These are phyloP conservation scores for Pseudogymnoascus sp. DNA, from an alignment of 2,329 filamentous ascomycete species.

Conservation along the genomic window DNA sequence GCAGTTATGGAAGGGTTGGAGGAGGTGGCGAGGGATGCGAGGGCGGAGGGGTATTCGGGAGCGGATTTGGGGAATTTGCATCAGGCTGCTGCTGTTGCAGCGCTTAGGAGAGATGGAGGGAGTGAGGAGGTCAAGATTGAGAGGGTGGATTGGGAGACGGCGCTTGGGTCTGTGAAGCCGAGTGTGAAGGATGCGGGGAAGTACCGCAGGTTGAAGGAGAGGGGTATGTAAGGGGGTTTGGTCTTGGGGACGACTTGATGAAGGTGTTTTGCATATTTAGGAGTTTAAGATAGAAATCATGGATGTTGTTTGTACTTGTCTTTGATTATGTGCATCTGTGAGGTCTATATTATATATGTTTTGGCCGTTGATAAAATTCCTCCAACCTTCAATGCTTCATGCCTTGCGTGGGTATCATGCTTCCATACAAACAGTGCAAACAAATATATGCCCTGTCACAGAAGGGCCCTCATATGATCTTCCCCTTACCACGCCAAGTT, in stretches of 20 bases:
- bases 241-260: neutral
- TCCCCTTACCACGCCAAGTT: neutral
- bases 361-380: neutral
- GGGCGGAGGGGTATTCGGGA: slow-evolving; percentile 71
- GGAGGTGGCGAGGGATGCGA: slow-evolving; percentile 54
- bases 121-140: slow-evolving; percentile 23
- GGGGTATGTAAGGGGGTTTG: slow-evolving; percentile 24
- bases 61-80: slow-evolving; percentile 53
- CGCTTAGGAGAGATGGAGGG: slow-evolving; percentile 25
- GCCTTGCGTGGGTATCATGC: slow-evolving; percentile 1
- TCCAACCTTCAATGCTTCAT: neutral
- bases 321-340: slow-evolving; percentile 3
- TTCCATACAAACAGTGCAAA: slow-evolving; percentile 5
- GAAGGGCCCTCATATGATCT: neutral
- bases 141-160: slow-evolving; percentile 28
- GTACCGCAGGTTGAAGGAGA: slow-evolving; percentile 29
- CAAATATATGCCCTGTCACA: neutral
- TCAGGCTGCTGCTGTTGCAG: slow-evolving; percentile 29
- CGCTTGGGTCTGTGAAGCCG: slow-evolving; percentile 26
- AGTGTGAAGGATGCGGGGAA: slow-evolving; percentile 31
- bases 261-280: neutral
- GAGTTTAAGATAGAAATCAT: neutral
- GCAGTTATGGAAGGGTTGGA: slow-evolving; percentile 50
- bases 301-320: neutral
- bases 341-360: neutral